A percentile compares a stretch with the other conserved stretches of the same genome.
Conservation (phyloP, 2,329 filamentous ascomycete species). For the Penicillium capsulatum region DNA sequence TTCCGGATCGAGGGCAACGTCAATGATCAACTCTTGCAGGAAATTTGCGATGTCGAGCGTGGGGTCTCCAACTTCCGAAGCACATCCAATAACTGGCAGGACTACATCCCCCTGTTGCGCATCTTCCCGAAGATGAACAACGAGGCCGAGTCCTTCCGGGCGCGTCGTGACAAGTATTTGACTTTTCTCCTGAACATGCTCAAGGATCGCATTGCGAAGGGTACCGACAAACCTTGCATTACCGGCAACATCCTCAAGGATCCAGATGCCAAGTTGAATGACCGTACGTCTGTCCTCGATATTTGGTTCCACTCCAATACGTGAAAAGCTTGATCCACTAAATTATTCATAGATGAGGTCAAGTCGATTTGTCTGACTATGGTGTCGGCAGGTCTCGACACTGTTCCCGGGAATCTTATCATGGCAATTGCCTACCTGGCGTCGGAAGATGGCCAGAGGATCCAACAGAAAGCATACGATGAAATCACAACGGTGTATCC, state of each 20-base stretch:
- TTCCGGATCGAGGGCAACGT: slow-evolving; percentile 68
- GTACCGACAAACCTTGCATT: slow-evolving; percentile 65
- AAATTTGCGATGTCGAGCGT: slow-evolving; percentile 72
- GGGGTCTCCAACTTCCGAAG: slow-evolving; percentile 71
- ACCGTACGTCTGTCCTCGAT: slow-evolving; percentile 44
- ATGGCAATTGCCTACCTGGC: slow-evolving; percentile 75
- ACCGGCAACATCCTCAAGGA: slow-evolving; percentile 67
- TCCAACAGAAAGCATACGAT: slow-evolving; percentile 64
- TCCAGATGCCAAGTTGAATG: slow-evolving; percentile 65
- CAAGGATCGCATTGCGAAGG: slow-evolving; percentile 58
- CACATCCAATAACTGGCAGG: slow-evolving; percentile 79
- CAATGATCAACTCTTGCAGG: slow-evolving; percentile 62
- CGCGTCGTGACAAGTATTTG: slow-evolving; percentile 64
- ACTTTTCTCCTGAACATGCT: slow-evolving; percentile 56
- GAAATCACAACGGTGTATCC: slow-evolving; percentile 71
- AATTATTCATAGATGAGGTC: slow-evolving; percentile 58
- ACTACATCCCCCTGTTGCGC: slow-evolving; percentile 73
- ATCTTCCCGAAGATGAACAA: slow-evolving; percentile 59
- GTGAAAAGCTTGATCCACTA: too few relatives aligned
- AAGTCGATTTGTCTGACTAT: slow-evolving; percentile 79
- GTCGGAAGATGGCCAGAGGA: slow-evolving; percentile 61
- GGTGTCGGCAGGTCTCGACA: slow-evolving; percentile 77
- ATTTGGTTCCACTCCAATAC: not conserved
- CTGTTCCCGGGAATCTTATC: slow-evolving; percentile 72
- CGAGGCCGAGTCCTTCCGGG: slow-evolving; percentile 61